Conservation (phyloP, 768 basidiomycete species). For the Pilatotrama ljubarskyi region DNA sequence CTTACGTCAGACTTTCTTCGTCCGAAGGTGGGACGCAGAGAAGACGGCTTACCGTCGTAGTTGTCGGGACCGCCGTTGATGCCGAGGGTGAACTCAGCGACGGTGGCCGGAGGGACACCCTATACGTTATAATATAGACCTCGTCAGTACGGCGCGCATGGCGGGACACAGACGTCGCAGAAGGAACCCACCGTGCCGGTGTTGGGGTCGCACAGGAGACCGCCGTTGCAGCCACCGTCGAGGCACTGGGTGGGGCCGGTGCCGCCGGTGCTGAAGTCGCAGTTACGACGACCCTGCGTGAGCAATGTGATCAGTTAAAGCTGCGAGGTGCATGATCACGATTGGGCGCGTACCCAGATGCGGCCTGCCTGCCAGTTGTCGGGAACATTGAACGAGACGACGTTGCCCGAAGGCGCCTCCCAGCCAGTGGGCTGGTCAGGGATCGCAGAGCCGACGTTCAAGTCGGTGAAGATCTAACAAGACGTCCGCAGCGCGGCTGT, state of each 20-base stretch:
- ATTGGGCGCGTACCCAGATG: slow-evolving; percentile 32
- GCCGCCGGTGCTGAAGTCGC: slow-evolving; percentile 34
- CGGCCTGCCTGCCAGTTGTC: slow-evolving; percentile 40
- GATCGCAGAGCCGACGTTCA: slow-evolving; percentile 31
- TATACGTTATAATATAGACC: slow-evolving; percentile 22
- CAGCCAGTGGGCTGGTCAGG: slow-evolving; percentile 33
- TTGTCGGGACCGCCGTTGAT: slow-evolving; percentile 31
- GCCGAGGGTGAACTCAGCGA: slow-evolving; percentile 39
- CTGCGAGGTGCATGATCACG: slow-evolving; percentile 31
- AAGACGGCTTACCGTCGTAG: slow-evolving; percentile 33
- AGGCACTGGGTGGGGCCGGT: slow-evolving; percentile 36
- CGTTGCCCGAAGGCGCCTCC: slow-evolving; percentile 25
- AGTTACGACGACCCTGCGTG: slow-evolving; percentile 33
- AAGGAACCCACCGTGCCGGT: slow-evolving; percentile 36
- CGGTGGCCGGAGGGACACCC: slow-evolving; percentile 38
- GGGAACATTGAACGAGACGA: slow-evolving; percentile 34
- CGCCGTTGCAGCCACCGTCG: slow-evolving; percentile 42
- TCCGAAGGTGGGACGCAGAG: background rate
- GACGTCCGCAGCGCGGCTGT: too few species aligned
- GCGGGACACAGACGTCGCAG: background rate
- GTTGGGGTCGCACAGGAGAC: slow-evolving; percentile 37
- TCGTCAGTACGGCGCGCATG: slow-evolving; percentile 4
- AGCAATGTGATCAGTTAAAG: slow-evolving; percentile 29
- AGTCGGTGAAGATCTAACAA: slow-evolving; percentile 27
- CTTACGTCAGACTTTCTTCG: background rate